These are phyloP conservation scores for Actinomortierella wolfii DNA, from an alignment of 371 early-diverging fungal species.

Conservation along the genomic window DNA sequence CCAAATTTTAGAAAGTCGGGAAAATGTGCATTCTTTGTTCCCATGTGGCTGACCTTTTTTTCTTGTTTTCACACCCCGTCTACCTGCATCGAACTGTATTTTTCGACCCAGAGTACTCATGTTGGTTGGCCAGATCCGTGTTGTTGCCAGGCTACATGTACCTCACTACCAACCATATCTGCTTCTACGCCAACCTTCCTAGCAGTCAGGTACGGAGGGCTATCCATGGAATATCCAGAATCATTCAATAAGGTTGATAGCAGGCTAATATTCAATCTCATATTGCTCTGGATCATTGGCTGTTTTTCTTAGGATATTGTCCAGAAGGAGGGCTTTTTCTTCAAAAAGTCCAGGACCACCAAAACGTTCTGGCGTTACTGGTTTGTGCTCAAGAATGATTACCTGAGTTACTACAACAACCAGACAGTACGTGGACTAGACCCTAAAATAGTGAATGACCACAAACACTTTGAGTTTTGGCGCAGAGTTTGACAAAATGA, in stretches of 20 bases:
- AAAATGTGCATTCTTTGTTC: not conserved
- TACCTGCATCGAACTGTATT: not conserved
- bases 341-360: conserved; percentile 52
- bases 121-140: conserved; percentile 73
- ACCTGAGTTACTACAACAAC: conserved; percentile 65
- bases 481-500: no score
- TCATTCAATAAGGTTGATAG: no score
- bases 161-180: conserved; percentile 68
- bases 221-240: not conserved
- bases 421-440: conserved; percentile 49
- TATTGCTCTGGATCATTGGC: no score
- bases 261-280: no score
- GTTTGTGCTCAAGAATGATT: conserved; percentile 72
- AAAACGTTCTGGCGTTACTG: conserved; percentile 62
- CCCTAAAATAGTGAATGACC: no score
- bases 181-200: conserved; percentile 75
- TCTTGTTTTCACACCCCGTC: no score
- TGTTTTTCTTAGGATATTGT: conserved; percentile 49
- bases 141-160: conserved; percentile 75
- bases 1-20: no score
- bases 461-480: no score
- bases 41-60: not conserved
- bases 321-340: conserved; percentile 68
- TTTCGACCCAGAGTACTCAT: conserved; percentile 65
- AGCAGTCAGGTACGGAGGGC: conserved; percentile 19